phyloP scores from a whole-genome alignment of 2,329 filamentous ascomycete genomes.

The Pyrenophora tritici-repentis region DNA sequence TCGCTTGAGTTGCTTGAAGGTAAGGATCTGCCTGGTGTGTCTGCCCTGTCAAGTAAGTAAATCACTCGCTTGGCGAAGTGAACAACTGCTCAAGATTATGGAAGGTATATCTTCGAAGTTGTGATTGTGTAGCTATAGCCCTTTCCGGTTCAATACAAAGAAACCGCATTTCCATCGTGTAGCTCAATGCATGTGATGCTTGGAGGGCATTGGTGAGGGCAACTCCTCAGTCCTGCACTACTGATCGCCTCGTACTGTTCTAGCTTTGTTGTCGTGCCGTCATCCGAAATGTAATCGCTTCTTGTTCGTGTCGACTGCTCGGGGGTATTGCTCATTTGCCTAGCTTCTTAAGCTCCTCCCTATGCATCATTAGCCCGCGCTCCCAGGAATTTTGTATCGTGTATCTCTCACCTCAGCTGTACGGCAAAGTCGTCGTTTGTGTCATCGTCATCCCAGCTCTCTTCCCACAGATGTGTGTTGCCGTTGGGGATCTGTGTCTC shows the following conservation, averaged over 20 bases:
- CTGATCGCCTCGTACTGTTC: neutral
- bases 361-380: conserved; percentile 42
- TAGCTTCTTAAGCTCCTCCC: conserved; percentile 94
- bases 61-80: conserved; percentile 25
- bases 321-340: conserved; percentile 60
- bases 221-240: neutral
- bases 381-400: neutral
- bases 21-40: conserved; percentile 94
- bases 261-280: neutral
- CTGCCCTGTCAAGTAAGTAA: conserved; percentile 80
- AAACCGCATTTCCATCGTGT: conserved; percentile 13
- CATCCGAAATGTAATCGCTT: conserved; percentile 1
- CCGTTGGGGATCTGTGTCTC: conserved; percentile 81
- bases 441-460: conserved; percentile 99
- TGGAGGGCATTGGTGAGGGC: neutral
- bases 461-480: conserved; percentile 92
- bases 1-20: conserved; percentile 96
- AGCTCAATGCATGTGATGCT: conserved; percentile 1
- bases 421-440: conserved; percentile 94
- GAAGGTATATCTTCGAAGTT: conserved; percentile 43
- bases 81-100: conserved; percentile 31
- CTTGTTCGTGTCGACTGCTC: neutral
- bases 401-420: conserved; percentile 77
- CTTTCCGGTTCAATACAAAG: conserved; percentile 27
- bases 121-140: conserved; percentile 42